These are phyloP conservation scores for Miscanthus lutarioriparius DNA, from an alignment of 176 grass and related monocot species.

Conservation along the genomic window DNA sequence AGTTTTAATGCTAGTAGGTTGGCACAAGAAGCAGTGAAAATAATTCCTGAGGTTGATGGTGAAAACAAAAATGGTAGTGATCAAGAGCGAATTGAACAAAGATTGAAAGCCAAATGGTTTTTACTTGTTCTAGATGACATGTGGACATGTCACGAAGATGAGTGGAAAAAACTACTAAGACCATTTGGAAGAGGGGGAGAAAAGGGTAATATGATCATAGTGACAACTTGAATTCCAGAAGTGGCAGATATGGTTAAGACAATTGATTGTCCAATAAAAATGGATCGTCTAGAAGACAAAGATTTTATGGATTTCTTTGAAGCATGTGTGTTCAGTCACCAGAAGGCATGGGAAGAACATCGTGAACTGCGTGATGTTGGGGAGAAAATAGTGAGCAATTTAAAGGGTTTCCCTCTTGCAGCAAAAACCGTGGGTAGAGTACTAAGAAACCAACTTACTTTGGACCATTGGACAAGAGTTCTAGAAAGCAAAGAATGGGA, in stretches of 20 bases:
- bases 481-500: slow-evolving; percentile 27
- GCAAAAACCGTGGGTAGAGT: slow-evolving; percentile 31
- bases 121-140: slow-evolving; percentile 43
- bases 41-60: background rate
- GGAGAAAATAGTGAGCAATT: slow-evolving; percentile 8
- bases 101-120: background rate
- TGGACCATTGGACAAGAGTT: slow-evolving; percentile 17
- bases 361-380: background rate
- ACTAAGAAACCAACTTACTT: background rate
- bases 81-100: background rate
- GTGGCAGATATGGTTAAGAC: background rate
- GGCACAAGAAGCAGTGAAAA: background rate
- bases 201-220: slow-evolving; percentile 17
- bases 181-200: background rate
- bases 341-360: background rate
- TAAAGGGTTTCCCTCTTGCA: slow-evolving; percentile 19
- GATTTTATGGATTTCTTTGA: background rate
- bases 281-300: background rate
- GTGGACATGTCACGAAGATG: background rate
- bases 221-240: background rate
- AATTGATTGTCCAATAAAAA: background rate
- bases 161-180: slow-evolving; percentile 2
- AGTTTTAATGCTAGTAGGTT: background rate
- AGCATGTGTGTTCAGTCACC: background rate
- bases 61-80: background rate